Base-by-base conservation (phyloP, 169 alveolate species). In the Plasmodium ovale region DNA sequence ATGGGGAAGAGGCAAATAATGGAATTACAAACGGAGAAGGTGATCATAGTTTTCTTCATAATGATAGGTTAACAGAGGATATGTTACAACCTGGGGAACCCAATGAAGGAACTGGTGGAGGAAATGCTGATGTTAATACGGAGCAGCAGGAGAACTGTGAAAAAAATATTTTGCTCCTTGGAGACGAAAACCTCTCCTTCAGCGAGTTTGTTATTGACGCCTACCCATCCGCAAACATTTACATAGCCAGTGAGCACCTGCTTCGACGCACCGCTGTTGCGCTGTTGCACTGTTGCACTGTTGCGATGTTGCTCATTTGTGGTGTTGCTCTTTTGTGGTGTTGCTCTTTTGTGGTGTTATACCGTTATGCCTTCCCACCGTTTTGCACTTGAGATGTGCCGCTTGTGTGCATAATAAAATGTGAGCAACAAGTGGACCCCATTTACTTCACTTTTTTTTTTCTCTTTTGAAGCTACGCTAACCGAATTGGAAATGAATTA, bases 221-320 rank as follows among this genome's bases (percentile, higher is more conserved):
- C 25, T 74, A 74, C 16, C 74, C 88, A 7, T 59, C 49, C 19
- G 23, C 88, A 7, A 64, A 59, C 14, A 59, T 74, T n/a, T 74
- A 74, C 49, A 59, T 74, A 59, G 88, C 88, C 9, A 74, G 88
- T 74, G 44, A 74, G 88, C 53, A 56, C 19, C n/a, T n/a, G n/a
- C n/a, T n/a, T n/a, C n/a, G n/a, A n/a, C n/a, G n/a, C n/a, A n/a
- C n/a, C n/a, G n/a, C n/a, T n/a, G n/a, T n/a, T n/a, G n/a, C n/a
- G n/a, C n/a, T n/a, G n/a, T n/a, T n/a, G n/a, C n/a, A n/a, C n/a
- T n/a, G n/a, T n/a, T n/a, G n/a, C n/a, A n/a, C n/a, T n/a, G n/a
- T n/a, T n/a, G n/a, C n/a, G n/a, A n/a, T n/a, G n/a, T n/a, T n/a
- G n/a, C n/a, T n/a, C n/a, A n/a, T n/a, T n/a, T n/a, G n/a, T n/a